Evolutionary conservation across 441 rosid species (phyloP).

Genomic region (Aleurites moluccanus): DNA sequence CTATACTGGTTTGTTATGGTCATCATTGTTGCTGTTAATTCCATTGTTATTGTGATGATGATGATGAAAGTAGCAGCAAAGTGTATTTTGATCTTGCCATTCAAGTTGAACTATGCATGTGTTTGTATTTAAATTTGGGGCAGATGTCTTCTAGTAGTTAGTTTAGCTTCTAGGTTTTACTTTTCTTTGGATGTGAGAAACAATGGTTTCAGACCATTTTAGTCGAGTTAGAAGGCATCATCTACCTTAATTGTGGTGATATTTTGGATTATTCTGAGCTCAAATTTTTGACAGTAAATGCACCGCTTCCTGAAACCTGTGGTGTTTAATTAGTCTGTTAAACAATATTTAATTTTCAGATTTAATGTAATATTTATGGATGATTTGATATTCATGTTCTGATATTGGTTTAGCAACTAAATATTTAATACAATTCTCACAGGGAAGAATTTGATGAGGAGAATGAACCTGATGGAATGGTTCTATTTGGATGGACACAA

Average conservation of each 20-base stretch:
- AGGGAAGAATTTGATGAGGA: conserved; percentile 96
- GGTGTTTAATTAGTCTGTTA: neutral
- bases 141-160: neutral
- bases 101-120: neutral
- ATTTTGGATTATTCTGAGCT: no score
- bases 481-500: conserved; percentile 84
- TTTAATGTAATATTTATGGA: neutral
- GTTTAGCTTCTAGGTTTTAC: neutral
- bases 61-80: neutral
- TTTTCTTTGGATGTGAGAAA: neutral
- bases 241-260: no score
- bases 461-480: conserved; percentile 96
- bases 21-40: neutral
- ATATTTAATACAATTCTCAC: conserved; percentile 21
- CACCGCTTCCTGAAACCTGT: neutral
- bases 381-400: neutral
- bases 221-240: neutral
- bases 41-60: neutral
- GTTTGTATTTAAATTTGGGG: neutral
- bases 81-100: neutral
- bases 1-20: neutral
- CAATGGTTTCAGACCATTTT: neutral
- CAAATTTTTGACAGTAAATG: neutral
- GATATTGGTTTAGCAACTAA: neutral
- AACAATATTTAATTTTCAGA: neutral